Evolutionary conservation across 1,284 basidiomycete genomes (phyloP), one percentile per base, ranked within the genome.

Genomic region (Athelia sp.): DNA sequence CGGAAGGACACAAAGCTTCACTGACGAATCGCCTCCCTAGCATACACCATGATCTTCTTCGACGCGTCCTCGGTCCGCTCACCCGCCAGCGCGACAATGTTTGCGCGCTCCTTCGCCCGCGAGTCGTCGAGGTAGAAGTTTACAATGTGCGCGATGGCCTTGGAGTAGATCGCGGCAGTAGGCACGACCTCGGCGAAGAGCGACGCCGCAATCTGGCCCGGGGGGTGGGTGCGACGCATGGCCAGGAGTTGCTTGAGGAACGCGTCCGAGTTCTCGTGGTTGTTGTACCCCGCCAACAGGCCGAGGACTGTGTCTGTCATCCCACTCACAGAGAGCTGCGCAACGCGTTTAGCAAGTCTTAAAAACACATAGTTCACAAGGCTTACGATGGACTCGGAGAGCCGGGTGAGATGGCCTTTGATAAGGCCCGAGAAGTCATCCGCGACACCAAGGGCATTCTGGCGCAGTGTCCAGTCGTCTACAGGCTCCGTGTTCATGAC

Each of bases 81-180:
- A 21, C 56, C 53, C 21, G 67, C 62, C 24, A 79, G 54, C 15
- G 51, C 56, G 8, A 74, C 63, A 32, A 88, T 71, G 38, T 76
- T 67, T 13, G 67, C 65, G 19, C 75, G 65, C 44, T 73, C 72
- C 21, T 63, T 52, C 34, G 61, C 52, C 49, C 69, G 67, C 23
- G 62, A 65, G 1, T 74, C 67, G 22, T 73, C 65, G 17, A 88
- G 66, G 58, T 81, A 89, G 64, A 80, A 85, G 61, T 87, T 73
- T 45, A 90, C 70, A 24, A 85, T 72, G 49, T 79, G 73, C 2
- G 78, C 72, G 23, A 85, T 63, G 3, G 75, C 73, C 54, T 78
- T 71, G 3, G 82, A 78, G 63, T 78, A 83, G 17, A 76, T 58
- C 1, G 74, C 66, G 1, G 76, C 70, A 3, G 78, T 76, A 4